Evolutionary conservation across 2,329 filamentous ascomycete species (phyloP).

Genomic region (Monilinia laxa): DNA sequence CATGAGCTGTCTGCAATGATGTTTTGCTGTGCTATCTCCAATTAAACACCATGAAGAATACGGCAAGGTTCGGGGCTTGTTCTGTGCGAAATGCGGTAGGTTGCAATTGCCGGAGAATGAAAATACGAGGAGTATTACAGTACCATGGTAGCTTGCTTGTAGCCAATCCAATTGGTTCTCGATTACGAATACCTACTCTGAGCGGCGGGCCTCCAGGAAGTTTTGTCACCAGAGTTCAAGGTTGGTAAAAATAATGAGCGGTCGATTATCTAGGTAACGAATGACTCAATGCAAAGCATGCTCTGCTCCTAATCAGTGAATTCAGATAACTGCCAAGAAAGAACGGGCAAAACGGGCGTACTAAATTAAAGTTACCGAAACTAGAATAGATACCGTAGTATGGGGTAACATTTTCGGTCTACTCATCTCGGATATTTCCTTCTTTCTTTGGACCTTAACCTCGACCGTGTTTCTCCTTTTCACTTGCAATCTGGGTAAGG

Average conservation of each 20-base stretch:
- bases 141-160: neutral
- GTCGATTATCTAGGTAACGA: neutral
- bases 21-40: neutral
- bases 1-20: neutral
- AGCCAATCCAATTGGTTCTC: neutral
- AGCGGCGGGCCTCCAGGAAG: neutral
- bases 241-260: neutral
- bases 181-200: neutral
- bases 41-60: neutral
- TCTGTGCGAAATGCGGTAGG: neutral
- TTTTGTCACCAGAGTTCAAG: neutral
- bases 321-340: neutral
- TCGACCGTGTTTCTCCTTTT: neutral
- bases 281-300: neutral
- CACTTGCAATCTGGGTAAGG: neutral
- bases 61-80: neutral
- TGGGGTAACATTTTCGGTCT: neutral
- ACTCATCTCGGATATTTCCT: neutral
- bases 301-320: neutral
- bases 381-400: neutral
- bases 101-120: neutral
- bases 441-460: neutral
- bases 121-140: neutral
- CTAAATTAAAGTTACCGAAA: slow-evolving; percentile 3
- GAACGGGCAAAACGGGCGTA: neutral